Evolutionary conservation across 2,329 filamentous ascomycete genomes (phyloP).

Genomic region (Phaeosphaeria sp.): DNA sequence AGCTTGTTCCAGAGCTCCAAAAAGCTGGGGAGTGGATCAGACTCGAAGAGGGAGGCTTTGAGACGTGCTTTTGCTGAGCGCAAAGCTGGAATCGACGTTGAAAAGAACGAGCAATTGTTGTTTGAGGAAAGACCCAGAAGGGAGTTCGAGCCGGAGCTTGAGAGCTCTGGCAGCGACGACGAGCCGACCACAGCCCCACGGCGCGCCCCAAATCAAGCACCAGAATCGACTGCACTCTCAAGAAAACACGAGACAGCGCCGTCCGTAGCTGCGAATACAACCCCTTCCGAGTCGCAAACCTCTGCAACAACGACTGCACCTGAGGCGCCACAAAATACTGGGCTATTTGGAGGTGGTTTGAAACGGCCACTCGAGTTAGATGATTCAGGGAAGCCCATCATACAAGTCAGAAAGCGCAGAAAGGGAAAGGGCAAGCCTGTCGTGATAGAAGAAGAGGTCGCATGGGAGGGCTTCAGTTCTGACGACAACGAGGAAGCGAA

Average conservation of each 20-base stretch:
- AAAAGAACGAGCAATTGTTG: conserved; percentile 61
- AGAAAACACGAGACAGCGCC: conserved; percentile 28
- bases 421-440: conserved; percentile 56
- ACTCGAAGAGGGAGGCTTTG: conserved; percentile 74
- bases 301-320: neutral
- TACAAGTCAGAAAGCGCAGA: conserved; percentile 79
- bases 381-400: conserved; percentile 77
- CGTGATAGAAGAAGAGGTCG: conserved; percentile 53
- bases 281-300: neutral
- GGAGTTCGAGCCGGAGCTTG: conserved; percentile 21
- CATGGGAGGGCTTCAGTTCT: conserved; percentile 69
- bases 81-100: conserved; percentile 66
- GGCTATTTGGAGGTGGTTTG: conserved; percentile 73
- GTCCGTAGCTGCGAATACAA: conserved; percentile 7
- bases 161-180: conserved; percentile 40
- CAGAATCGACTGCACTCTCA: neutral
- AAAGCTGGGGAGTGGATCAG: conserved; percentile 71
- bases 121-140: conserved; percentile 52
- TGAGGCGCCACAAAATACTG: conserved; percentile 12
- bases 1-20: conserved; percentile 79
- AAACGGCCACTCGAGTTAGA: conserved; percentile 86
- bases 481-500: conserved; percentile 44
- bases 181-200: neutral
- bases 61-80: conserved; percentile 69
- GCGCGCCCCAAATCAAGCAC: neutral